Base-by-base conservation (phyloP, 176 grass and related monocot genomes). In the Triticum urartu region DNA sequence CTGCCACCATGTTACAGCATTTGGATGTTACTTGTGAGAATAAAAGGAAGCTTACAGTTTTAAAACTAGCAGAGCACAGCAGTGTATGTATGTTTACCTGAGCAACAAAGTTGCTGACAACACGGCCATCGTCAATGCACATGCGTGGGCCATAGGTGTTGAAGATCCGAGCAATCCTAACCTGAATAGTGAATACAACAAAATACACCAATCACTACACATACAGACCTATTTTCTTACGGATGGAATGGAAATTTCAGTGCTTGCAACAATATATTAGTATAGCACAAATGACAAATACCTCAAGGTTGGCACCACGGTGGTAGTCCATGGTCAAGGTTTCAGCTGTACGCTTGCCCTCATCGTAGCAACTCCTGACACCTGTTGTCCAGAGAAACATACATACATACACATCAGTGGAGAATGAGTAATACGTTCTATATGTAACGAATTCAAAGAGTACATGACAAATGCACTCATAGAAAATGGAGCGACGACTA, bases 281-380 rank as follows among this genome's bases (percentile, higher is more conserved):
- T 18, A 59, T 21, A 68, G 5, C 24, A 79, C 26, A 21, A 26
- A 69, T 48, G 3, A 7, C 14, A 35, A 45, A 70, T 68, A 94
- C 95, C 95, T 97, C 92, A 15, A 97, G 86, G 81, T 94, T 90
- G 24, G 92, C 95, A 80, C 92, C 92, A 61, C 92, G 95, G 91
- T 97, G 92, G 79, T 97, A 97, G 64, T 97, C 95, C 95, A 97
- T 97, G 72, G 95, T 97, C 88, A 94, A 84, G 18, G 95, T 97
- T 88, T 97, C 95, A 43, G 95, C 92, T 7, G 95, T 92, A 32
- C 94, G 92, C 81, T 97, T 97, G 50, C 92, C 95, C 89, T 97
- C 95, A 1, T 94, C 95, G 14, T 97, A 97, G 75, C 95, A 97
- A n/a, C 95, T 94, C 86, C 95, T 80, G 26, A 97, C 95, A 86